Percentiles rank a stretch among this genome's conserved stretches.
Conservation (phyloP, 495 filamentous ascomycete species). For the Daldinia vernicosa region DNA sequence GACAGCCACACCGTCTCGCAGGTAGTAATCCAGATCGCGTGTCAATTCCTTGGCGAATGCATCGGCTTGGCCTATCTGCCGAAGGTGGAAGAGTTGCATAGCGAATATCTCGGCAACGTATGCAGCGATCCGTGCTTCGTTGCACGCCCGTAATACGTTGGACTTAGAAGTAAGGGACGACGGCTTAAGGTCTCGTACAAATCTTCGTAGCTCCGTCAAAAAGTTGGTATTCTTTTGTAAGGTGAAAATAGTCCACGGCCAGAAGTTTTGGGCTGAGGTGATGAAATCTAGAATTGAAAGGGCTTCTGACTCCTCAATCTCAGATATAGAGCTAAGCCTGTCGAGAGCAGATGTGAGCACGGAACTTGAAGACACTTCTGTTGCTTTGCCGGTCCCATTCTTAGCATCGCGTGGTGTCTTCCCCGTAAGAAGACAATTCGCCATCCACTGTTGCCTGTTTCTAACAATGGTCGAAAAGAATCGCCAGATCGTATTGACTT, state of each 20-base stretch:
- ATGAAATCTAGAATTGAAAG: constrained; percentile 87
- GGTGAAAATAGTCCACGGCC: constrained; percentile 87
- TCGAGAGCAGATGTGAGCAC: constrained; percentile 81
- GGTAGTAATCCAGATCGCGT: constrained; percentile 77
- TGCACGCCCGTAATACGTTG: constrained; percentile 59
- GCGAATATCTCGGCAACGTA: constrained; percentile 86
- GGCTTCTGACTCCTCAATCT: constrained; percentile 66
- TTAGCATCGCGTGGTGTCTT: constrained; percentile 78
- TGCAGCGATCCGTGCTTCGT: constrained; percentile 77
- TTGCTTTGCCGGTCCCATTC: constrained; percentile 61
- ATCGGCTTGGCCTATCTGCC: constrained; percentile 73
- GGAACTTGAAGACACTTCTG: constrained; percentile 62
- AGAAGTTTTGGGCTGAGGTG: constrained; percentile 83
- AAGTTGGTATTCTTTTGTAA: constrained; percentile 78
- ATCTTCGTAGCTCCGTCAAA: constrained; percentile 71
- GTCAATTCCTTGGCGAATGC: constrained; percentile 72
- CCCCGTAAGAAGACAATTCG: constrained; percentile 90
- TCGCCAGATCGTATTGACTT: constrained; percentile 78
- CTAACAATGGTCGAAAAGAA: constrained; percentile 88
- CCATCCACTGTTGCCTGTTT: constrained; percentile 93
- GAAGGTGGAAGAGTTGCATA: constrained; percentile 86
- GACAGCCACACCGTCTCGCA: constrained; percentile 75
- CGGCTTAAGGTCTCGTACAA: constrained; percentile 69
- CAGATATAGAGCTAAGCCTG: constrained; percentile 71
- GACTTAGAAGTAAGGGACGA: constrained; percentile 55